Base-by-base conservation (phyloP, 768 basidiomycete genomes). In the Tricholoma sp. region DNA sequence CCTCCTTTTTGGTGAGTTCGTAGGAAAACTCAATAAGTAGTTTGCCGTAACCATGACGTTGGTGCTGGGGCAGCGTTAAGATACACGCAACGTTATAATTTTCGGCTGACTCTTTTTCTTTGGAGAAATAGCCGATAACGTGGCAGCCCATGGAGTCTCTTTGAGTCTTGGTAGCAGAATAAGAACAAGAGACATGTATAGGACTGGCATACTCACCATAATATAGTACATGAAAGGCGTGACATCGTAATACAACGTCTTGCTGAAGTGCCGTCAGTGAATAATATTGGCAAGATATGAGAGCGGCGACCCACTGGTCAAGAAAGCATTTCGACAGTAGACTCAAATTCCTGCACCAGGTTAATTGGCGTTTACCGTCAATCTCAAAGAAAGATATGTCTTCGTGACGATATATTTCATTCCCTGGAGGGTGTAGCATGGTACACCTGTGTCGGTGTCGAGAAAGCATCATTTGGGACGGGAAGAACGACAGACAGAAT, bases 191-290 rank as follows among this genome's bases (percentile, higher is more conserved):
- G 50, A 45, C 4, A 24, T 8, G 22, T 24, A 21, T 43, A 21
- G 31, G 46, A 32, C 41, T 21, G 11, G 39, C 31, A 19, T 24
- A 67, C 82, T 64, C 64, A 91, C 94, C 95, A 99, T 95, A 72
- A 95, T 90, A 80, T 99, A 99, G 80, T 94, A 99, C 83, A 99
- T 84, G 79, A 99, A 99, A 2, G 97, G 97, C 58, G 98, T 98
- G 64, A 98, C 96, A 76, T 99, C 97, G 76, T 98, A 99, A 76
- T 99, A 98, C 61, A 99, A 78, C 14, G 96, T 98, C 79, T 99
- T 99, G 77, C 91, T 94, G 66, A 52, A 59, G 46, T 50, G 60
- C 54, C 58, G 59, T 41, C 19, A 61, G 72, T 55, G 70, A 68
- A 62, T 27, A 52, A 50, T 27, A 49, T 45, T 18, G 41, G 58